A percentile compares a stretch with the other conserved stretches of the same genome.
These are phyloP conservation scores for Juglanconis oblonga DNA, from an alignment of 2,329 filamentous ascomycete genomes.

Conservation along the genomic window DNA sequence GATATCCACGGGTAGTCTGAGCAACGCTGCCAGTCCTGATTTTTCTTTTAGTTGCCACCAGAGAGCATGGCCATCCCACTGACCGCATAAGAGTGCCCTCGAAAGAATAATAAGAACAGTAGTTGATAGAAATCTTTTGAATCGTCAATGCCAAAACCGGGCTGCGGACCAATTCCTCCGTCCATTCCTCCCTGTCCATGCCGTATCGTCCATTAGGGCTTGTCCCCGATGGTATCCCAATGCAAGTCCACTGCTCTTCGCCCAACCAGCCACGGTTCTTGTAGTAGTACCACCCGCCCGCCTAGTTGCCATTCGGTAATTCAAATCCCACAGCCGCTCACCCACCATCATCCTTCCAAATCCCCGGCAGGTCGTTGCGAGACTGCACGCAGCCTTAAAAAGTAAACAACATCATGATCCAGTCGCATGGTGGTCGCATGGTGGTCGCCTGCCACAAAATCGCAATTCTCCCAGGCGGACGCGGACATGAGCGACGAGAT, in stretches of 20 bases:
- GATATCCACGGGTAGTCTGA: slow-evolving; percentile 13
- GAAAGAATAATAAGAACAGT: slow-evolving; percentile 18
- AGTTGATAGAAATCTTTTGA: slow-evolving; percentile 20
- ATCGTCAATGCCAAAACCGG: slow-evolving; percentile 14
- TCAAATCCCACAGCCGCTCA: slow-evolving; percentile 9
- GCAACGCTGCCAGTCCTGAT: slow-evolving; percentile 8
- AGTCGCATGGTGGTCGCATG: slow-evolving; percentile 24
- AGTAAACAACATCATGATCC: slow-evolving; percentile 22
- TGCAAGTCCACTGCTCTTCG: slow-evolving; percentile 9
- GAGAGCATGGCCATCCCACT: slow-evolving; percentile 8
- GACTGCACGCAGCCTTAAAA: slow-evolving; percentile 2
- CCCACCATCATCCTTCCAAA: background rate
- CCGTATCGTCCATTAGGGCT: slow-evolving; percentile 1
- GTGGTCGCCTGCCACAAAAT: slow-evolving; percentile 30
- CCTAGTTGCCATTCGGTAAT: slow-evolving; percentile 12
- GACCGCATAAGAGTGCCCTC: slow-evolving; percentile 7
- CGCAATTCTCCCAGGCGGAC: slow-evolving; percentile 33
- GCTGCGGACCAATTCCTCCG: background rate
- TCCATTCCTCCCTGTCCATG: background rate
- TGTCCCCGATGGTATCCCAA: slow-evolving; percentile 13
- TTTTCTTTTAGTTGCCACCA: slow-evolving; percentile 14
- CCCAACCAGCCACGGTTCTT: slow-evolving; percentile 7
- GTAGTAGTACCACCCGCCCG: slow-evolving; percentile 13
- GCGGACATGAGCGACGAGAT: slow-evolving; percentile 34
- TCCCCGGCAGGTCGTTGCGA: background rate